These are phyloP conservation scores for Jaltomata sinuosa DNA, from an alignment of 257 asterid species.

Conservation along the genomic window DNA sequence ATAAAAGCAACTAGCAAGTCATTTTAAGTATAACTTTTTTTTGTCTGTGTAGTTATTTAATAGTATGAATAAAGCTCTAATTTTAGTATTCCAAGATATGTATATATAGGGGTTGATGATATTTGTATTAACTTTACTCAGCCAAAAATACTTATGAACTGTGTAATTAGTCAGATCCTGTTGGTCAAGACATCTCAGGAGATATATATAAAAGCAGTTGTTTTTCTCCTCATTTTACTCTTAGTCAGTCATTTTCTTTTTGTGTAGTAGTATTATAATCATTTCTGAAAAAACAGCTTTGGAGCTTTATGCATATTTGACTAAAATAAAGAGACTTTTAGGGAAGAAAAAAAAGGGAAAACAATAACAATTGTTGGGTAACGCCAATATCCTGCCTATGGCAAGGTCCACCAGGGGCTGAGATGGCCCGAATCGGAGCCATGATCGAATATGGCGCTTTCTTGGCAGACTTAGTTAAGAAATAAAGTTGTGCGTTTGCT, in stretches of 20 bases:
- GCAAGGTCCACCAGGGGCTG: too few species aligned
- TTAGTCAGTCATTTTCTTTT: neutral
- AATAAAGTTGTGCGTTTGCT: too few species aligned
- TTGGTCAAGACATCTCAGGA: slow-evolving; percentile 22
- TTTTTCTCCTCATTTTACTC: neutral
- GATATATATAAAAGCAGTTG: neutral
- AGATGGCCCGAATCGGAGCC: too few species aligned
- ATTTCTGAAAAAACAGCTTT: neutral
- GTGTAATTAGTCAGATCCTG: slow-evolving; percentile 38
- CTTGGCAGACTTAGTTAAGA: too few species aligned
- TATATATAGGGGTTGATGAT: slow-evolving; percentile 42
- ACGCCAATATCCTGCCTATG: too few species aligned
- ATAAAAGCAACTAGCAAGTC: too few species aligned
- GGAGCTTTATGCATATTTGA: slow-evolving; percentile 2
- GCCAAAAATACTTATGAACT: slow-evolving; percentile 29
- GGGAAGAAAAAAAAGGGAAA: neutral
- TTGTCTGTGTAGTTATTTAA: neutral
- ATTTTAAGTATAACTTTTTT: too few species aligned
- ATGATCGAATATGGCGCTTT: too few species aligned
- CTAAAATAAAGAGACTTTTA: neutral
- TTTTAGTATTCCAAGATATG: slow-evolving; percentile 2
- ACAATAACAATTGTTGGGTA: too few species aligned
- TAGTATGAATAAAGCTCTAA: neutral
- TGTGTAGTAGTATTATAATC: neutral
- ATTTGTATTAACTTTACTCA: slow-evolving; percentile 37